Percentiles rank a stretch among this genome's conserved stretches.
phyloP scores from a whole-genome alignment of 371 early-diverging fungal species.

The Lichtheimia corymbifera region DNA sequence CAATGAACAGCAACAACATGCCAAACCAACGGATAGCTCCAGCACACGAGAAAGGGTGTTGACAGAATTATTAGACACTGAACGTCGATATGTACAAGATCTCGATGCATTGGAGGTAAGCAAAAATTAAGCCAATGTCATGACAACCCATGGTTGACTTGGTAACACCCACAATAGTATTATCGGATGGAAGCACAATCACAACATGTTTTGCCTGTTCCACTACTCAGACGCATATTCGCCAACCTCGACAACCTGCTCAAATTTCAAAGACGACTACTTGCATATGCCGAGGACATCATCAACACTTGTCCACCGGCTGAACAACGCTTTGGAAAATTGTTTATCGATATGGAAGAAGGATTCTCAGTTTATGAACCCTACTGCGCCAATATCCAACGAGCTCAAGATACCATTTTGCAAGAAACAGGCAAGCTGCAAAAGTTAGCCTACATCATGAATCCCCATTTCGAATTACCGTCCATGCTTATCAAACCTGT shows the following conservation, averaged over 20 bases:
- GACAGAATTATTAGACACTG: conserved; percentile 35
- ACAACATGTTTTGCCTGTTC: conserved; percentile 66
- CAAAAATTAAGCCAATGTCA: background rate
- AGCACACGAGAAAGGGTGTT: conserved; percentile 82
- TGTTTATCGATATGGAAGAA: conserved; percentile 79
- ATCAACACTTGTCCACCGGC: conserved; percentile 57
- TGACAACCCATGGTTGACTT: background rate
- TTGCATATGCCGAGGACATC: conserved; percentile 87
- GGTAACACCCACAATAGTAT: conserved; percentile 11
- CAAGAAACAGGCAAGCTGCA: conserved; percentile 48
- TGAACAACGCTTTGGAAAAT: conserved; percentile 87
- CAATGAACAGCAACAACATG: conserved; percentile 30
- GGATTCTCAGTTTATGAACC: conserved; percentile 90
- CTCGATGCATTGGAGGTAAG: conserved; percentile 65
- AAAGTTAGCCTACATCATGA: conserved; percentile 67
- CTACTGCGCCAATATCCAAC: conserved; percentile 89
- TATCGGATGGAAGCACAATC: conserved; percentile 58
- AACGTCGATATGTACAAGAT: conserved; percentile 55
- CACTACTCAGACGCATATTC: conserved; percentile 78
- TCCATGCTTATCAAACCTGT: conserved; percentile 95
- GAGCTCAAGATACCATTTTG: conserved; percentile 62
- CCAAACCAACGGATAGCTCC: too few species aligned
- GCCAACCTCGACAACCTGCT: conserved; percentile 90
- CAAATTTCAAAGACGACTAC: conserved; percentile 93
- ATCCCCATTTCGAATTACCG: conserved; percentile 83